Base-by-base conservation (phyloP, 345 rosid species). In the Capsella bursapastoris region DNA sequence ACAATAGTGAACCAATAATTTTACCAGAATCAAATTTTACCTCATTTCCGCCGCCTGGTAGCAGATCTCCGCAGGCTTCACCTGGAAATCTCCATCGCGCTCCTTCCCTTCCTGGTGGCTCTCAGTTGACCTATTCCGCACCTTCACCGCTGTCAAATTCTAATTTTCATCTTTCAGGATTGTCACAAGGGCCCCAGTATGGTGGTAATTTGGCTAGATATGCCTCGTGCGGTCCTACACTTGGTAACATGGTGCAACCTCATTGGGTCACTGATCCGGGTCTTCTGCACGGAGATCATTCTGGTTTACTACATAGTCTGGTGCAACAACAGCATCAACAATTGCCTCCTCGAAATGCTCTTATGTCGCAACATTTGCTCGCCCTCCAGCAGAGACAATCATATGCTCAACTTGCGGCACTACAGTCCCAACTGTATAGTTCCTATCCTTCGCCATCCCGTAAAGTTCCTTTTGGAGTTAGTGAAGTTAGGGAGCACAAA, bases 31-130 rank as follows among this genome's bases (percentile, higher is more conserved):
- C 99, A 37, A 75, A 75, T 71, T 92, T 81, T 75, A 96, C 90
- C 7, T 96, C 98, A 14, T 92, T 87, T 70, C 98, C 96, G 44
- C 98, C 96, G 34, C 89, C 98, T 31, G 92, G 96, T 60, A 87
- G 85, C 70, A 80, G 82, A 82, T 71, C 85, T 50, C 89, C 71
- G 75, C 94, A 84, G 66, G 83, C 87, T 74, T 84, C 89, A 50
- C 87, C 87, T 0, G 77, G 74, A 64, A 83, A 77, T 68, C 86
- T 83, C 47, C 85, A 81, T 64, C 78, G 78, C 12, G 48, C 87
- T 75, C 82, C 83, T 50, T 79, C 84, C 73, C 83, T 79, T 66
- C 74, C 84, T 48, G 79, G 82, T 78, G 96, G 87, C 53, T 58
- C 80, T 15, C 96, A 85, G 78, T 57, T 77, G 43, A 85, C 84